Evolutionary conservation across 2,329 filamentous ascomycete species (phyloP).

Genomic region (Didymella exigua): DNA sequence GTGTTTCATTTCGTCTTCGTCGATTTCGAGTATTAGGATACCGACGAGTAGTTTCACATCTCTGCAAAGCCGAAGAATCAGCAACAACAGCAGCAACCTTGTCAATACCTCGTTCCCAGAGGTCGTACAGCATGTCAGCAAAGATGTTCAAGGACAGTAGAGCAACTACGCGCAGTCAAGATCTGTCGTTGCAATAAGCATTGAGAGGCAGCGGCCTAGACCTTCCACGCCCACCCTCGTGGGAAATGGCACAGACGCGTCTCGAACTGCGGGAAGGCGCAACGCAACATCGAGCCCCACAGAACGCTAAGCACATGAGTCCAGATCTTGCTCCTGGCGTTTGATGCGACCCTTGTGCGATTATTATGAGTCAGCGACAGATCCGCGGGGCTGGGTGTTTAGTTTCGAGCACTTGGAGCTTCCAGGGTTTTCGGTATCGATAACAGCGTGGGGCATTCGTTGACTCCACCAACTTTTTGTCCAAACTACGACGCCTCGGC

Average conservation of each 20-base stretch:
- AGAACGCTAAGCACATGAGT: conserved; percentile 15
- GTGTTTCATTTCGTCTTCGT: not conserved
- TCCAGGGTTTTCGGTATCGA: conserved; percentile 20
- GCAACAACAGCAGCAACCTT: not conserved
- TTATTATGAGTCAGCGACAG: conserved; percentile 18
- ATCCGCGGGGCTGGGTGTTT: conserved; percentile 10
- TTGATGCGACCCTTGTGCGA: conserved; percentile 12
- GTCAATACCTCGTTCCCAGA: not conserved
- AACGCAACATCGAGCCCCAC: conserved; percentile 17
- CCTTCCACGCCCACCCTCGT: conserved; percentile 26
- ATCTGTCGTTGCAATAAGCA: conserved; percentile 46
- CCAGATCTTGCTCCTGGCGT: conserved; percentile 10
- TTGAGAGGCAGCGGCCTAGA: conserved; percentile 38
- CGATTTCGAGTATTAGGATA: not conserved
- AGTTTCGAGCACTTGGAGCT: conserved; percentile 8
- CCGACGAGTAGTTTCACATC: not conserved
- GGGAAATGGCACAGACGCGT: conserved; percentile 19
- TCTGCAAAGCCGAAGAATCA: not conserved
- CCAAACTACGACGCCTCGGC: not conserved
- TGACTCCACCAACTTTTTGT: conserved; percentile 17
- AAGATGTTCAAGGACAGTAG: not conserved
- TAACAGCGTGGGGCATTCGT: conserved; percentile 11
- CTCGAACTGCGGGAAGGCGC: conserved; percentile 18
- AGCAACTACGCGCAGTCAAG: conserved; percentile 1
- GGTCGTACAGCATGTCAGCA: not conserved